A percentile compares a stretch with the other conserved stretches of the same genome.
These are phyloP conservation scores for Cucumis hystrix DNA, from an alignment of 306 rosid genomes.

Conservation along the genomic window DNA sequence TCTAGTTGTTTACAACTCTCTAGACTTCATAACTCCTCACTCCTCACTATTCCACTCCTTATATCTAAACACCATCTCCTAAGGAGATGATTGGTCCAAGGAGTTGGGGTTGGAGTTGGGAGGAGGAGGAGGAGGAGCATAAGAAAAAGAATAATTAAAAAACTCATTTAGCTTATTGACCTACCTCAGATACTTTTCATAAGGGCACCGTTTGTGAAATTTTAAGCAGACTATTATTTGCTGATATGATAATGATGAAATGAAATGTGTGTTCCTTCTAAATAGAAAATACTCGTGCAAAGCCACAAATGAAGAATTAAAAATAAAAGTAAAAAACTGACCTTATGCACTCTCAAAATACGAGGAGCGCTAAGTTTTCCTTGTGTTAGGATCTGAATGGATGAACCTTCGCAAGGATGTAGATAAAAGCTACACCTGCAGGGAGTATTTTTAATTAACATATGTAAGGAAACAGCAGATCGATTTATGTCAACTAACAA, in stretches of 20 bases:
- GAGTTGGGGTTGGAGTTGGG: no score
- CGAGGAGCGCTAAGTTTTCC: slow-evolving; percentile 98
- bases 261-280: not conserved
- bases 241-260: not conserved
- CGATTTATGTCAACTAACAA: not conserved
- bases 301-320: slow-evolving; percentile 9
- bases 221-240: not conserved
- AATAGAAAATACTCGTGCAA: not conserved
- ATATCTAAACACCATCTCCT: no score
- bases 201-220: not conserved
- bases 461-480: not conserved
- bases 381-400: slow-evolving; percentile 81
- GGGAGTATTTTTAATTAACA: not conserved
- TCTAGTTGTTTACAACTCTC: no score
- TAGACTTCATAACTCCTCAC: no score
- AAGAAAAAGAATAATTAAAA: not conserved
- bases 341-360: slow-evolving; percentile 87
- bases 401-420: slow-evolving; percentile 90
- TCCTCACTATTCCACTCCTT: no score
- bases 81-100: no score
- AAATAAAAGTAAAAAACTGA: slow-evolving; percentile 19
- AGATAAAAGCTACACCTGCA: slow-evolving; percentile 93
- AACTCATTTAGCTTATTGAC: not conserved
- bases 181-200: not conserved
- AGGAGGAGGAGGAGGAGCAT: no score